Conservation (phyloP, 805 yeast species). For the Monosporozyma aquatica region DNA sequence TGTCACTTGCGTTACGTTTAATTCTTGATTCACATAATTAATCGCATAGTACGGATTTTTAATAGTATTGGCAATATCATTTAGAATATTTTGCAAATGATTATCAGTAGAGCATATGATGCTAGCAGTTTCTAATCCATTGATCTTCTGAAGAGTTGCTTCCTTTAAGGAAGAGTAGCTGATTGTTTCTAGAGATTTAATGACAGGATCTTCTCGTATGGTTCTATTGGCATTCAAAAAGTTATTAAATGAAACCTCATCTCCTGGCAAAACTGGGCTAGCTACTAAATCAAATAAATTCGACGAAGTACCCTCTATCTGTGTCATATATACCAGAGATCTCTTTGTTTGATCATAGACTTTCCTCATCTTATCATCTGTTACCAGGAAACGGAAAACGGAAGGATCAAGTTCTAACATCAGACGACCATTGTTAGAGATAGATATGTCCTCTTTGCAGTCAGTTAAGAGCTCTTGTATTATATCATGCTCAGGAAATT, state of each 20-base stretch:
- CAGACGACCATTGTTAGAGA: slow-evolving; percentile 28
- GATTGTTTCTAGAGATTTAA: slow-evolving; percentile 37
- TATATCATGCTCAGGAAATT: slow-evolving; percentile 47
- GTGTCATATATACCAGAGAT: slow-evolving; percentile 69
- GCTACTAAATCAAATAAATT: slow-evolving; percentile 47
- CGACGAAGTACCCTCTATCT: slow-evolving; percentile 62
- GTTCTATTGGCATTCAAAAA: slow-evolving; percentile 39
- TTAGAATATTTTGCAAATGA: slow-evolving; percentile 68
- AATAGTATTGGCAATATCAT: slow-evolving; percentile 79
- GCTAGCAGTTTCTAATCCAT: slow-evolving; percentile 66
- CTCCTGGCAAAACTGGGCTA: slow-evolving; percentile 34
- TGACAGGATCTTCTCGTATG: slow-evolving; percentile 30
- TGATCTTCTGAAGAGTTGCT: slow-evolving; percentile 59
- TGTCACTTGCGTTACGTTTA: slow-evolving; percentile 38
- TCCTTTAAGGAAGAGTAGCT: slow-evolving; percentile 72
- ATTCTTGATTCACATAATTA: slow-evolving; percentile 37
- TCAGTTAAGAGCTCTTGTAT: slow-evolving; percentile 37
- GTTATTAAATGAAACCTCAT: slow-evolving; percentile 56
- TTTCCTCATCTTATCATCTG: slow-evolving; percentile 49
- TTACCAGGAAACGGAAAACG: slow-evolving; percentile 35
- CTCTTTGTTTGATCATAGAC: slow-evolving; percentile 71
- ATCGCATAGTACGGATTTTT: slow-evolving; percentile 45
- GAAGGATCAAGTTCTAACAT: slow-evolving; percentile 52
- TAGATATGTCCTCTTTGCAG: slow-evolving; percentile 32
- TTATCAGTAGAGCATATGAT: slow-evolving; percentile 49